A percentile compares a stretch with the other conserved stretches of the same genome.
These are phyloP conservation scores for Dendrothele bispora DNA, from an alignment of 768 basidiomycete species.

Conservation along the genomic window DNA sequence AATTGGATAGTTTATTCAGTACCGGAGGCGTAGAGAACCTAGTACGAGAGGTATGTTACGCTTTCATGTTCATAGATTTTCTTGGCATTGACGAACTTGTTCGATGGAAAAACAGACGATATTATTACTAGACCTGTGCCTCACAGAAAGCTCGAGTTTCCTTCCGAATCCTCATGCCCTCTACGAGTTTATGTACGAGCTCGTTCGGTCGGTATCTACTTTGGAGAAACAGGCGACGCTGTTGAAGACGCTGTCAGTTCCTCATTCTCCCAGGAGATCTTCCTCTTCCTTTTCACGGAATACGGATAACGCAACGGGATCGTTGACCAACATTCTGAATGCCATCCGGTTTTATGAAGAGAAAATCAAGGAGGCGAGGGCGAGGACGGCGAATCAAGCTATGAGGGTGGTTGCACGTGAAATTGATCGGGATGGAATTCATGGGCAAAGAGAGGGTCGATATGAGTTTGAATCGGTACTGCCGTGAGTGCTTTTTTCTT, in stretches of 20 bases:
- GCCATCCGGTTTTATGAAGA: conserved; percentile 53
- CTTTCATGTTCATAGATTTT: no score
- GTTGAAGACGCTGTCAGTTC: conserved; percentile 39
- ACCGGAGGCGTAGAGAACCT: conserved; percentile 55
- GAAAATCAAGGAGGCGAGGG: conserved; percentile 44
- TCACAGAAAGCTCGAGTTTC: conserved; percentile 53
- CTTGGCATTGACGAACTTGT: neutral
- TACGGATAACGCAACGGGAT: conserved; percentile 34
- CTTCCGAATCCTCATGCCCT: conserved; percentile 53
- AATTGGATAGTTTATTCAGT: conserved; percentile 50
- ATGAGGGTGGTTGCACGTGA: conserved; percentile 58
- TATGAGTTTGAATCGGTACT: conserved; percentile 40
- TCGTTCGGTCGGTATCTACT: conserved; percentile 53
- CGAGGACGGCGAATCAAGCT: conserved; percentile 52
- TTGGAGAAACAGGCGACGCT: conserved; percentile 48
- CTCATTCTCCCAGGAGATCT: no score
- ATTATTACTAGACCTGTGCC: conserved; percentile 48
- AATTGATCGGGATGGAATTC: conserved; percentile 62
- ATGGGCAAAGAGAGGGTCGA: conserved; percentile 27
- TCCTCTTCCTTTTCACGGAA: conserved; percentile 22
- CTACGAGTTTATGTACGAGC: conserved; percentile 70
- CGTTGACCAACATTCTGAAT: conserved; percentile 41
- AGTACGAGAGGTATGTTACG: conserved; percentile 55
- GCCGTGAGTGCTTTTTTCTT: conserved; percentile 39
- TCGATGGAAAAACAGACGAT: conserved; percentile 38